Evolutionary conservation across 2,329 filamentous ascomycete species (phyloP).

Genomic region (Tolypocladium ovalisporum): DNA sequence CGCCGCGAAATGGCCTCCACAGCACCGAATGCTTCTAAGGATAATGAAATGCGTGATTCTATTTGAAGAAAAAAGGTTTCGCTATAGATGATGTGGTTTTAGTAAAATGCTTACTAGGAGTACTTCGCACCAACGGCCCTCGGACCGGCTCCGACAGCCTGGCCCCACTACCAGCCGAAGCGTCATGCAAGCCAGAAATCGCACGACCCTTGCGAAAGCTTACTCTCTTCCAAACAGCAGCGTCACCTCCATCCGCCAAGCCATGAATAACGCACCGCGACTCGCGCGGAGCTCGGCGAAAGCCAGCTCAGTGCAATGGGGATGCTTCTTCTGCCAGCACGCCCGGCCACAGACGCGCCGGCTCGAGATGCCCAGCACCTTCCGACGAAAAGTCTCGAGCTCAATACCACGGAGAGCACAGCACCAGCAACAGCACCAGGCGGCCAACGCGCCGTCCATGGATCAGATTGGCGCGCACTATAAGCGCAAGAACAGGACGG

Average conservation of each 20-base stretch:
- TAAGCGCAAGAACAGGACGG: conserved; percentile 56
- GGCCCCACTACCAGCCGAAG: background rate
- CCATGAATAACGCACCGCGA: conserved; percentile 29
- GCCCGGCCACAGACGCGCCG: conserved; percentile 16
- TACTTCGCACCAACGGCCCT: background rate
- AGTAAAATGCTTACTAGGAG: too few relatives aligned
- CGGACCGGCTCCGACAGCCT: background rate
- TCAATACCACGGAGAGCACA: conserved; percentile 13
- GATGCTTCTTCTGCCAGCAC: conserved; percentile 26
- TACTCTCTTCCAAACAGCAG: background rate
- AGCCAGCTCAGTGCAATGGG: conserved; percentile 18
- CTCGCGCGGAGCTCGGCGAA: conserved; percentile 19
- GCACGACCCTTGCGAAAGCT: background rate
- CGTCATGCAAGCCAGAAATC: background rate
- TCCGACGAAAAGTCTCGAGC: conserved; percentile 22
- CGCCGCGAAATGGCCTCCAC: too few relatives aligned
- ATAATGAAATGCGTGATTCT: too few relatives aligned
- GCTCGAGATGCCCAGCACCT: conserved; percentile 10
- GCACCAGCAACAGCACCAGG: conserved; percentile 16
- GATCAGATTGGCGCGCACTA: conserved; percentile 54
- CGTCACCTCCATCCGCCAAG: conserved; percentile 3
- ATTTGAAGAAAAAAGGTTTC: too few relatives aligned
- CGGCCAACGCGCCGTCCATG: conserved; percentile 33
- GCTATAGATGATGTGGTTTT: too few relatives aligned
- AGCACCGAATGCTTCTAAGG: too few relatives aligned